Percentiles rank a stretch among this genome's conserved stretches.
Conservation (phyloP, 2,329 filamentous ascomycete genomes). For the Podosphaera aphanis region DNA sequence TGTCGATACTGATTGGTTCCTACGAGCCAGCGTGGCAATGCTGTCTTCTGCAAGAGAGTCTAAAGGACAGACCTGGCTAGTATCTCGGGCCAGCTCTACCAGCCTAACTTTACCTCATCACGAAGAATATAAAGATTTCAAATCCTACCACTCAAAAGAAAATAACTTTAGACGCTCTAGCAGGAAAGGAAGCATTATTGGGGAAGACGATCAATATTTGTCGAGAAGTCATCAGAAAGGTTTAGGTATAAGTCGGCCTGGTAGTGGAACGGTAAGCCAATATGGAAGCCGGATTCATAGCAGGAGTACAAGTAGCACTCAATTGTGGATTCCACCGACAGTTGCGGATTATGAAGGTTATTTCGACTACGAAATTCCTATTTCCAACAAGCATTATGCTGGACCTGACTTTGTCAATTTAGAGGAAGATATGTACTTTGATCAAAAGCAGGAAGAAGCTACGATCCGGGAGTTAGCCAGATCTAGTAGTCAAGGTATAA, state of each 20-base stretch:
- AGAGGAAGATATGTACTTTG: slow-evolving; percentile 30
- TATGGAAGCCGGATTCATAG: slow-evolving; percentile 16
- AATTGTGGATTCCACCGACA: slow-evolving; percentile 19
- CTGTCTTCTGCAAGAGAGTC: slow-evolving; percentile 38
- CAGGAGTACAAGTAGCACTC: slow-evolving; percentile 11
- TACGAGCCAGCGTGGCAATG: slow-evolving; percentile 37
- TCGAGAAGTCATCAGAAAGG: slow-evolving; percentile 13
- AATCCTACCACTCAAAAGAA: slow-evolving; percentile 27
- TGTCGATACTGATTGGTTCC: slow-evolving; percentile 38
- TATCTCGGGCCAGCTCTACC: slow-evolving; percentile 40
- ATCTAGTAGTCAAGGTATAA: slow-evolving; percentile 26
- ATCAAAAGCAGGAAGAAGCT: slow-evolving; percentile 33
- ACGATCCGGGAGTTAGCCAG: slow-evolving; percentile 32
- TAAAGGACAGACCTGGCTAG: slow-evolving; percentile 46
- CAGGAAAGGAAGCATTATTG: slow-evolving; percentile 12
- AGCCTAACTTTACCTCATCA: slow-evolving; percentile 30
- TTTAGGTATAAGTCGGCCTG: slow-evolving; percentile 21
- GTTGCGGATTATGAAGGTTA: slow-evolving; percentile 23
- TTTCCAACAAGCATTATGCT: slow-evolving; percentile 18
- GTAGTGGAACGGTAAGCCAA: slow-evolving; percentile 13
- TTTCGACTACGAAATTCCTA: slow-evolving; percentile 15
- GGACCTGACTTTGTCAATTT: slow-evolving; percentile 37
- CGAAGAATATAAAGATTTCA: slow-evolving; percentile 28
- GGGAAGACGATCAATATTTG: slow-evolving; percentile 18
- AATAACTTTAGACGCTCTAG: slow-evolving; percentile 19